Percentiles rank a stretch among this genome's conserved stretches.
Evolutionary conservation across 2,329 filamentous ascomycete species (phyloP).

Genomic region (Ophiostoma sp.): DNA sequence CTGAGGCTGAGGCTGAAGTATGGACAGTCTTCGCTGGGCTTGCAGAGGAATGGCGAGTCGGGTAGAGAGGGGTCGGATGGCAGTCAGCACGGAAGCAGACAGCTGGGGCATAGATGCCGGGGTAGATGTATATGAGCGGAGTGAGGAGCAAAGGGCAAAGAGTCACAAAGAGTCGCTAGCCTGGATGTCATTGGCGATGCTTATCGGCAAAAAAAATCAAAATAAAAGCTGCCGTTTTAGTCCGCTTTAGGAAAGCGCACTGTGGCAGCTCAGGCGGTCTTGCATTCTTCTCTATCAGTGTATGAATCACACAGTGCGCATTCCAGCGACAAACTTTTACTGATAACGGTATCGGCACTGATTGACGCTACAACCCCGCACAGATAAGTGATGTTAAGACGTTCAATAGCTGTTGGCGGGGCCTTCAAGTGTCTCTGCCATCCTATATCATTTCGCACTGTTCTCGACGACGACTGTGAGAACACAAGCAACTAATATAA

Average conservation of each 20-base stretch:
- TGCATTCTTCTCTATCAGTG: too few species aligned
- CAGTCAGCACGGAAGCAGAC: constrained; percentile 5
- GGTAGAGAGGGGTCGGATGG: not conserved
- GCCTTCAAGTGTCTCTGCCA: not conserved
- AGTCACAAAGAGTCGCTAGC: not conserved
- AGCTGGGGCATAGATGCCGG: constrained; percentile 5
- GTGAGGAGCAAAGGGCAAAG: not conserved
- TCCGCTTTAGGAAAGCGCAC: not conserved
- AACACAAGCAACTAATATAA: not conserved
- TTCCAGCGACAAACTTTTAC: not conserved
- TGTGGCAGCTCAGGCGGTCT: not conserved
- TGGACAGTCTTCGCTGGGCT: not conserved
- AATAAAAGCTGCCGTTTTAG: not conserved
- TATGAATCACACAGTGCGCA: not conserved
- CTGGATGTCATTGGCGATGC: constrained; percentile 5
- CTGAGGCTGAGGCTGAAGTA: not conserved
- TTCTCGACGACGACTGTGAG: not conserved
- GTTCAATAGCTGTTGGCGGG: not conserved
- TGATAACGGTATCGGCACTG: not conserved
- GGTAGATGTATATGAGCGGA: not conserved
- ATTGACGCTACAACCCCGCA: not conserved
- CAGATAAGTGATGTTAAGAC: not conserved
- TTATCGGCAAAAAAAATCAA: constrained; percentile 16
- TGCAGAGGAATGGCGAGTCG: not conserved
- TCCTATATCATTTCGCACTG: not conserved